Evolutionary conservation across 163 green algal genomes (phyloP).

Genomic region (Chlorella variabilis): DNA sequence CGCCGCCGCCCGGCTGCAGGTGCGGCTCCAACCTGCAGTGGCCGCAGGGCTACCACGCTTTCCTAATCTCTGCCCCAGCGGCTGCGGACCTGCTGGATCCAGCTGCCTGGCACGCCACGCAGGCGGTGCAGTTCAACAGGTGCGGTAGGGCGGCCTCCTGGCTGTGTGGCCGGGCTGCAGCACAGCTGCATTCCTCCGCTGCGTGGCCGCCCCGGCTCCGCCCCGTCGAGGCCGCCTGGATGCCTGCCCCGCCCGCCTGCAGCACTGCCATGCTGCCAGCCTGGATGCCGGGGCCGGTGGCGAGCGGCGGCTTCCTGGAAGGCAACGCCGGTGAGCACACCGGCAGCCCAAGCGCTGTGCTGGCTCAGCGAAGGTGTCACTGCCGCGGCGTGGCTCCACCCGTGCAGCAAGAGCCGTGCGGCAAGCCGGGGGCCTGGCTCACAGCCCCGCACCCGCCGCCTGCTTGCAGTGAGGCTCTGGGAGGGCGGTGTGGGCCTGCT

Average conservation of each 20-base stretch:
- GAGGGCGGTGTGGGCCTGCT: constrained; percentile 29
- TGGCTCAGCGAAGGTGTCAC: too few species aligned
- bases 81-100: constrained; percentile 22
- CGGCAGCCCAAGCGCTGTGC: too few species aligned
- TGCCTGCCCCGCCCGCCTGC: too few species aligned
- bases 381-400: not conserved
- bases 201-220: too few species aligned
- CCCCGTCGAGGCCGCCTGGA: too few species aligned
- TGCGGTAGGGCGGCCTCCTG: not conserved
- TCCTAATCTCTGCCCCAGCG: constrained; percentile 13
- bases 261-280: constrained; percentile 16
- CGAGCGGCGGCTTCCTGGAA: constrained; percentile 34
- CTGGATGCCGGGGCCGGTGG: constrained; percentile 36
- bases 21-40: not conserved
- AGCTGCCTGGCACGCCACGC: not conserved
- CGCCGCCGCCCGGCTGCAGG: not conserved
- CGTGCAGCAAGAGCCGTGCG: not conserved
- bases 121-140: constrained; percentile 9
- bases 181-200: not conserved
- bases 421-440: too few species aligned
- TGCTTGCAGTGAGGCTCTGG: constrained; percentile 11
- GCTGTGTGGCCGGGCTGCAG: too few species aligned
- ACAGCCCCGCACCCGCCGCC: not conserved
- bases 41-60: constrained; percentile 24
- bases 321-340: constrained; percentile 21